Base-by-base conservation (phyloP, 495 filamentous ascomycete genomes). In the Talaromyces adpressus region DNA sequence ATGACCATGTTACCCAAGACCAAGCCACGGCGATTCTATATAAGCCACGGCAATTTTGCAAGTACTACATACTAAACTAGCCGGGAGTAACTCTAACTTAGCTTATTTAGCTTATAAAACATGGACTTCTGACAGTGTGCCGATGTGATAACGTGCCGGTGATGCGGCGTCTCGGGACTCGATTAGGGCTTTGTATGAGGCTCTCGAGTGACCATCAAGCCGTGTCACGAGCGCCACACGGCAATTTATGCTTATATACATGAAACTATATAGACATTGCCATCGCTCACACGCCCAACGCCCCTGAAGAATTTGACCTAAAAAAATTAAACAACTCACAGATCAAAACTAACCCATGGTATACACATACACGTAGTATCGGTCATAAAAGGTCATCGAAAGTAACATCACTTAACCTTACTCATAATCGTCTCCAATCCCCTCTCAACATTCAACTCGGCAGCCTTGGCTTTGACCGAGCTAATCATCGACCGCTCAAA, bases 401-500 rank as follows among this genome's bases (percentile, higher is more conserved):
- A 49, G 45, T 18, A 49, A 18, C 18, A 27, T 56, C 70, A 96
- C 75, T 91, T 91, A 29, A 96, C 81, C 76, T 90, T 91, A 59
- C 89, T 85, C 91, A 97, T 93, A 59, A 96, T 89, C 14, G 92
- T 97, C 77, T 96, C 92, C 45, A 81, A 71, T 0, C 90, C 91
- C 65, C 90, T 81, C 53, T 88, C 85, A 39, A 91, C 87, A 60
- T 89, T 86, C 73, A 95, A 81, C 73, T 92, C 91, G 20, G 90
- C 91, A 2, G 91, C 92, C 72, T 87, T 85, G 5, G 89, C 86
- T 80, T 96, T 97, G 32, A 97, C 87, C 20, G 84, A 81, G 70
- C 90, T 92, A 63, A 97, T 73, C 90, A 97, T 91, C 63, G 84
- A 85, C 65, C 93, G 81, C 70, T 97, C 93, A 75, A 96, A 97